Base-by-base conservation (phyloP, 1,139 yeast species). In the Magnusiomyces tetraspermus region DNA sequence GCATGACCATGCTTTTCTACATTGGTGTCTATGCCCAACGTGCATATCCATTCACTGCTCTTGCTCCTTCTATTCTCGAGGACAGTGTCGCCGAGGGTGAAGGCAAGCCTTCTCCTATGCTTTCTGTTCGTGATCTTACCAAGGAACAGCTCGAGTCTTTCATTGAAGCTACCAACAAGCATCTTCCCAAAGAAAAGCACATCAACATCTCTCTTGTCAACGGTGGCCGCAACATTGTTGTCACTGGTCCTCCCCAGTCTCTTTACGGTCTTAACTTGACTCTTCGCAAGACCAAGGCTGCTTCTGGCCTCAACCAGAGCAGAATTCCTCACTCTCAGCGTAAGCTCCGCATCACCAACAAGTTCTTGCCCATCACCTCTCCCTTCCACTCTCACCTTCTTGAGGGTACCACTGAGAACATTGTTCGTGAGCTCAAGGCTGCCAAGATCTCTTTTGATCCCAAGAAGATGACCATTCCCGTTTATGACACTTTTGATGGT, bases 171-270 rank as follows among this genome's bases (percentile, higher is more conserved):
- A 92, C 99, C 57, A 92, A 92, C 74, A 80, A 84, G 67, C 97
- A 90, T 72, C 80, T 92, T 72, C 97, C 98, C 62, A 73, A 76
- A 55, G 96, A 88, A 65, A 88, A 88, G 72, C 96, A 88, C 67
- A 84, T 92, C 65, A 87, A 84, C 57, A 83, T 92, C 61, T 89
- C 97, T 52, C 80, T 92, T 68, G 78, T 90, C 62, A 92, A 92
- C 67, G 98, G 98, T 69, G 96, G 96, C 48, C 82, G 96, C 74
- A 88, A 89, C 71, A 78, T 89, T 74, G 98, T 92, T 57, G 87
- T 92, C 53, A 82, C 95, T 38, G 99, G 99, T 69, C 98, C 98
- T 51, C 97, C 98, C 53, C 96, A 89, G 76, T 89, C 97, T 17
- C 77, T 92, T 61, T 92, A 92, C 65, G 99, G 99, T 76, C 80